These are phyloP conservation scores for Kockovaella imperatae DNA, from an alignment of 768 basidiomycete genomes.

Conservation along the genomic window DNA sequence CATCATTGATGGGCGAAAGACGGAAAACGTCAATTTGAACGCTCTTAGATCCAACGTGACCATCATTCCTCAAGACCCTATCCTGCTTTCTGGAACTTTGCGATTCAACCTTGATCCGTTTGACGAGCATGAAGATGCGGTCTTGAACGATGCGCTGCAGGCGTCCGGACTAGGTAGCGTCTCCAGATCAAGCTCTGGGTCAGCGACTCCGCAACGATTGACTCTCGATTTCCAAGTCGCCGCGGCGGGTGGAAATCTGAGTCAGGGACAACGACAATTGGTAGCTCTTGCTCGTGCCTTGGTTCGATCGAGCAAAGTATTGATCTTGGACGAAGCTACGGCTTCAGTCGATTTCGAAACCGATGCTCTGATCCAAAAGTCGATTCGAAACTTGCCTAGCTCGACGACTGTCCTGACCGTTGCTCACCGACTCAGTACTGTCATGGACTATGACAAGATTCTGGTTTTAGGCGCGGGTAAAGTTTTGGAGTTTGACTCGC, in stretches of 20 bases:
- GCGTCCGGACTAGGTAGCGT: slow-evolving; percentile 29
- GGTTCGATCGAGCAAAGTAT: slow-evolving; percentile 54
- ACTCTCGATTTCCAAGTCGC: slow-evolving; percentile 44
- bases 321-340: slow-evolving; percentile 54
- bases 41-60: slow-evolving; percentile 56
- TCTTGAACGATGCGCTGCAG: slow-evolving; percentile 38
- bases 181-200: slow-evolving; percentile 14
- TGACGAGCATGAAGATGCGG: slow-evolving; percentile 51
- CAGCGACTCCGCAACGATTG: slow-evolving; percentile 33
- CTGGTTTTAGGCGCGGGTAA: slow-evolving; percentile 59
- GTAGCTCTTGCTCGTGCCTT: slow-evolving; percentile 57
- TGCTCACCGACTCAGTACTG: slow-evolving; percentile 53
- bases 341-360: slow-evolving; percentile 52
- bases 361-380: slow-evolving; percentile 54
- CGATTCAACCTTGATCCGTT: slow-evolving; percentile 60
- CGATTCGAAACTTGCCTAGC: slow-evolving; percentile 50
- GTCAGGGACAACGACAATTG: slow-evolving; percentile 58
- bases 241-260: slow-evolving; percentile 47
- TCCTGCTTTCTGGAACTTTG: slow-evolving; percentile 54
- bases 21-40: slow-evolving; percentile 53
- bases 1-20: slow-evolving; percentile 53
- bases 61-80: slow-evolving; percentile 57
- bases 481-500: slow-evolving; percentile 69
- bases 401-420: slow-evolving; percentile 54
- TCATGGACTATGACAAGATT: slow-evolving; percentile 60